Base-by-base conservation (phyloP, 192 early-diverging fungal genomes). In the Neocallimastix lanati region DNA sequence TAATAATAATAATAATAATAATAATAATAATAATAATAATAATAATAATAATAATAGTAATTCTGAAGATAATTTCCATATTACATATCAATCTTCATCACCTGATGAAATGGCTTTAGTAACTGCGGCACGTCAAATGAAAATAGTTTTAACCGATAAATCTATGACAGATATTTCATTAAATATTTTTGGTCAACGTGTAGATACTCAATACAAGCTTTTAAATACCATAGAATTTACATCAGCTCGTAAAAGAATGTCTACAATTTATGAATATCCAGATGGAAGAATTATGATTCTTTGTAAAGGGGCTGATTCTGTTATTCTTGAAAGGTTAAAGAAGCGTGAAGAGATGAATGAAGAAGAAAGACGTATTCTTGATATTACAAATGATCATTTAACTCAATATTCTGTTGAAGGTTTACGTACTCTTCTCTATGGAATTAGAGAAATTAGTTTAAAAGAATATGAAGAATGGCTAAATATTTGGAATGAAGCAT, bases 271-370 rank as follows among this genome's bases (percentile, higher is more conserved):
- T 78, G 85, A 90, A 29, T 88, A 89, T 79, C 89, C 92, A 9
- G 90, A 93, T 79, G 92, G 91, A 3, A 87, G 86, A 28, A 94
- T 96, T 77, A 87, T 90, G 15, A 83, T 97, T 76, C 90, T 93
- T 82, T 93, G 92, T 84, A 96, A 97, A 87, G 96, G 96, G 28
- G 95, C 95, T 4, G 95, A 97, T 83, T 94, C 94, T 12, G 91
- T 94, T 28, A 88, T 97, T 78, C 84, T 94, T 78, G 92, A 91
- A 78, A 86, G 92, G 2, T 84, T 92, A 30, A 81, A 84, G 81
- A 27, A 80, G 82, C 76, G 84, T 85, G 80, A 82, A 76, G 16
- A 84, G 78, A 21, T 81, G 77, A 29, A 77, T 40, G 85, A 83
- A 79, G 9, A 67, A 11, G 50, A 67, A 67, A 67, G 16, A n/a